A percentile compares a stretch with the other conserved stretches of the same genome.
Evolutionary conservation across 441 rosid species (phyloP).

Genomic region (Bocquillonia castaneifolia): DNA sequence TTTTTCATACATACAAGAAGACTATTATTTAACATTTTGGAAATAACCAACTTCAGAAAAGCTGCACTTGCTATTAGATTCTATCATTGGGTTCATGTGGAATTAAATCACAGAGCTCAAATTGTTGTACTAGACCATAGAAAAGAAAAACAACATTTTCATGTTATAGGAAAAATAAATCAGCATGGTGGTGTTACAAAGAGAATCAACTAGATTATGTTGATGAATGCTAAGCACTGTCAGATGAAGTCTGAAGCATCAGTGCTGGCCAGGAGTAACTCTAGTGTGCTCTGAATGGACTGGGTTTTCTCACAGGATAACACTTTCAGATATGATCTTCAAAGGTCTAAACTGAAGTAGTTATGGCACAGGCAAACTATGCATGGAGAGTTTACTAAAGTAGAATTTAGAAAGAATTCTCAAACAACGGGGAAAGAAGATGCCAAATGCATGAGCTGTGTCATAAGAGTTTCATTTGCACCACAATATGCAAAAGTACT

Average conservation of each 20-base stretch:
- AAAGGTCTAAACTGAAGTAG: background rate
- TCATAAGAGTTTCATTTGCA: background rate
- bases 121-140: background rate
- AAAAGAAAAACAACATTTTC: background rate
- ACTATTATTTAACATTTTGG: background rate
- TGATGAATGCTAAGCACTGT: background rate
- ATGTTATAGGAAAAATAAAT: background rate
- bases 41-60: background rate
- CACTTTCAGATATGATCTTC: background rate
- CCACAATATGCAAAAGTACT: background rate
- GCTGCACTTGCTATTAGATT: background rate
- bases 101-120: background rate
- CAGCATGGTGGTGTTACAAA: background rate
- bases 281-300: background rate
- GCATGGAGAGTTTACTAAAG: background rate
- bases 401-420: background rate
- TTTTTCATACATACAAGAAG: background rate
- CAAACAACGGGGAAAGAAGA: background rate
- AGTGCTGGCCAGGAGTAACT: background rate
- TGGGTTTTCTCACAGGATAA: background rate
- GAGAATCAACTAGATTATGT: background rate
- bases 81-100: background rate
- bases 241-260: background rate
- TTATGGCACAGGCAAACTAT: background rate
- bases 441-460: background rate